phyloP scores from a whole-genome alignment of 2,329 filamentous ascomycete genomes.

The Colletotrichum spinosum region DNA sequence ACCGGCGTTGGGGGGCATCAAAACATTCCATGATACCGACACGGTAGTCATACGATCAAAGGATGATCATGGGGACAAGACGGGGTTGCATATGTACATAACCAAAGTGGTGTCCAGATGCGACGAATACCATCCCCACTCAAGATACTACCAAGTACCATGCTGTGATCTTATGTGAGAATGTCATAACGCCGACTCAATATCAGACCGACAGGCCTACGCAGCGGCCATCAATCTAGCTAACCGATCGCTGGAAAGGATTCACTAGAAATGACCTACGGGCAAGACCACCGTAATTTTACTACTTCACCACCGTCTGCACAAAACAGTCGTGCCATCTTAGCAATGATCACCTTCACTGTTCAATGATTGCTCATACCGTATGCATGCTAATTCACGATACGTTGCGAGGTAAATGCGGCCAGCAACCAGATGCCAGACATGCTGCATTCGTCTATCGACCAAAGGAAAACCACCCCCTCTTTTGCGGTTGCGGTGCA shows the following conservation, averaged over 20 bases:
- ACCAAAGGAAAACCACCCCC: slow-evolving; percentile 83
- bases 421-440: neutral
- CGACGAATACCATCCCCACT: slow-evolving; percentile 70
- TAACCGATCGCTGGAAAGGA: no score
- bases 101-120: slow-evolving; percentile 55
- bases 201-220: no score
- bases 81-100: slow-evolving; percentile 58
- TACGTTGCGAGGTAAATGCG: neutral
- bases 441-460: slow-evolving; percentile 49
- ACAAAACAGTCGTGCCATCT: no score
- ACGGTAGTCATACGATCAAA: slow-evolving; percentile 58
- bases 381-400: no score
- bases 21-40: slow-evolving; percentile 56
- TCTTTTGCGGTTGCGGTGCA: slow-evolving; percentile 67
- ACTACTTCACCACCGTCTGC: no score
- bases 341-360: no score
- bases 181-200: no score
- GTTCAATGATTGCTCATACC: no score
- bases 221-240: no score
- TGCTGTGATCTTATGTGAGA: neutral
- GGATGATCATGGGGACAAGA: slow-evolving; percentile 53
- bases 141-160: slow-evolving; percentile 45
- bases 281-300: no score
- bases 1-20: slow-evolving; percentile 64
- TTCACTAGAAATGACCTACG: no score